Base-by-base conservation (phyloP, 495 filamentous ascomycete species). In the Penicillium maclennaniae region DNA sequence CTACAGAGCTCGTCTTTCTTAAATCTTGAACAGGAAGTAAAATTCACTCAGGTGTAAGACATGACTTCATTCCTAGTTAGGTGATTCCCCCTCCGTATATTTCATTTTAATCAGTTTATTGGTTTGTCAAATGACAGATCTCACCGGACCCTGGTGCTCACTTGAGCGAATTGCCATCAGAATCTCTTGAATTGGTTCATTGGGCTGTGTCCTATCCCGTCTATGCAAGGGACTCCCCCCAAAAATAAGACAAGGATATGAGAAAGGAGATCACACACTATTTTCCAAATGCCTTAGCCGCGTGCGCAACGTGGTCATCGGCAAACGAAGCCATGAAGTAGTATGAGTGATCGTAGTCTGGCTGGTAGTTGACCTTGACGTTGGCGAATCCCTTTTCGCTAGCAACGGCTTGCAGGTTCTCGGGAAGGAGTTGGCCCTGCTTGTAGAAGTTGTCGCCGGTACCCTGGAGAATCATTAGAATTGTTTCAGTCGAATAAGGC, bases 361-460 rank as follows among this genome's bases (percentile, higher is more conserved):
- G 63, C 73, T 96, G 92, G 76, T 92, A 93, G 61, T 93, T 78
- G 55, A 97, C 66, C 43, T 81, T 80, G 21, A 86, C 80, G 37
- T 83, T 81, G 43, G 75, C 68, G 40, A 88, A 78, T 0, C 87
- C 90, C 7, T 79, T 77, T 56, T 87, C 84, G 66, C 84, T 81
- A 17, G 84, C 91, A 6, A 87, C 92, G 65, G 84, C 79, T 54
- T 85, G 82, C 54, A 98, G 87, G 68, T 96, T 96, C 80, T 98
- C 95, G 3, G 91, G 92, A 16, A 97, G 78, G 47, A 98, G 76
- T 69, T 98, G 95, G 38, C 83, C 83, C 63, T 95, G 84, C 75
- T 95, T 91, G 72, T 96, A 97, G 69, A 97, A 97, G 62, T 91
- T 89, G 77, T 98, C 93, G 28, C 82, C 88, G 20, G 91, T 96